Evolutionary conservation across 2,329 filamentous ascomycete genomes (phyloP), one percentile per base, ranked within the genome.

Genomic region (Aspergillus intermedius): DNA sequence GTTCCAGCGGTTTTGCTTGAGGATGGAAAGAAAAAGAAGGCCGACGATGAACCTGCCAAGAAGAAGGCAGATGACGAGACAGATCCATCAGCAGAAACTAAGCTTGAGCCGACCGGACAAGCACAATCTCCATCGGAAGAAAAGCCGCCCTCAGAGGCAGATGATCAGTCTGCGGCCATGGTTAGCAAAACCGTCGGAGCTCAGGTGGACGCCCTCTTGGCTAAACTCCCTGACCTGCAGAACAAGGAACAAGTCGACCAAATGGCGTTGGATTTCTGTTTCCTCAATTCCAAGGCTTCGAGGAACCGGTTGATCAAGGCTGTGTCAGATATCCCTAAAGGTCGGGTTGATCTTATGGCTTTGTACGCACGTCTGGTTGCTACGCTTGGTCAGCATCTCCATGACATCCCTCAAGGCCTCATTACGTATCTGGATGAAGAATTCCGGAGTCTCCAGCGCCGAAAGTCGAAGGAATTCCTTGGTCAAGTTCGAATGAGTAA

Each of bases 161-260:
- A 96, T 45, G 91, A 96, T 54, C 85, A 87, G 63, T 96, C 91
- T 3, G 94, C 82, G n/a, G 82, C 90, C 1, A 97, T 98, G 63
- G 89, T 87, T 25, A 98, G 97, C 75, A 97, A 96, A 73, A 95
- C 90, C 2, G 93, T 97, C 50, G 93, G 93, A 44, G 91, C 93
- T 2, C 93, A 98, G 67, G 93, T 98, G 2, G 94, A 98, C 67
- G 87, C 89, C 13, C 77, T 98, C 35, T 76, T 98, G 25, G 80
- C 89, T 19, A 84, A 89, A 19, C 78, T 98, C n/a, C 90, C 91
- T 0, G 91, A 97, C 52, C 75, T 98, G 46, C 91, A 88, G 34
- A 91, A 81, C 62, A 97, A 96, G 64, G 94, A 98, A 45, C 77
- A 83, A 45, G 88, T 96, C 47, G 93, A 98, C 63, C 86, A 96